Base-by-base conservation (phyloP, 805 yeast genomes). In the Pichia heedii region DNA sequence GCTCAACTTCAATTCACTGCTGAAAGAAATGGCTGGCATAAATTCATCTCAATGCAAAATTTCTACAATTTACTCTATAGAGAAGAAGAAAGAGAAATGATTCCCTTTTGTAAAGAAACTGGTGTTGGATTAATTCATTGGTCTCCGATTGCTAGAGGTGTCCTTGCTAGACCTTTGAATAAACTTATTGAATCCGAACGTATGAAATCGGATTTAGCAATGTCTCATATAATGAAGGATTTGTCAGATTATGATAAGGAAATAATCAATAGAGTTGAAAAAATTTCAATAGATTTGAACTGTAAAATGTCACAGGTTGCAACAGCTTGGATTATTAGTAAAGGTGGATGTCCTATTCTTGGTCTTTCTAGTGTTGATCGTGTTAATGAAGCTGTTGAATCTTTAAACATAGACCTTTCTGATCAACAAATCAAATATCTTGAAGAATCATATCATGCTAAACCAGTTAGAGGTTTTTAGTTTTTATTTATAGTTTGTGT, bases 11-110 rank as follows among this genome's bases (percentile, higher is more conserved):
- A 79, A 52, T 61, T 58, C 46, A 60, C 69, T 41, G 84, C 85
- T 3, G 81, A 79, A 42, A 65, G 65, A 54, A 49, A 71, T 50
- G 72, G 70, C 27, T 79, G 79, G 79, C 61, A 62, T 49, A 77
- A 75, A 55, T 79, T 79, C 49, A 66, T 79, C 41, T 65, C 73
- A 27, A 71, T 77, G 73, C 84, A 79, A 57, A 70, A 71, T 52
- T 70, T 60, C 54, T 74, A 78, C 58, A 76, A 76, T 52, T 59
- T 78, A 49, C 42, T 77, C 10, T 65, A 74, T 52, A 63, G 84
- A 22, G 84, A 79, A 53, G 84, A 78, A 41, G 84, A 79, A 54
- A 61, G 78, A 15, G 84, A 79, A 53, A 62, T 77, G 69, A 71
- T 68, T 45, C 75, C 73, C 22, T 79, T 61, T 56, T 75, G 81